Conservation (phyloP, 805 yeast genomes). For the Teunomyces lycoperdinae region DNA sequence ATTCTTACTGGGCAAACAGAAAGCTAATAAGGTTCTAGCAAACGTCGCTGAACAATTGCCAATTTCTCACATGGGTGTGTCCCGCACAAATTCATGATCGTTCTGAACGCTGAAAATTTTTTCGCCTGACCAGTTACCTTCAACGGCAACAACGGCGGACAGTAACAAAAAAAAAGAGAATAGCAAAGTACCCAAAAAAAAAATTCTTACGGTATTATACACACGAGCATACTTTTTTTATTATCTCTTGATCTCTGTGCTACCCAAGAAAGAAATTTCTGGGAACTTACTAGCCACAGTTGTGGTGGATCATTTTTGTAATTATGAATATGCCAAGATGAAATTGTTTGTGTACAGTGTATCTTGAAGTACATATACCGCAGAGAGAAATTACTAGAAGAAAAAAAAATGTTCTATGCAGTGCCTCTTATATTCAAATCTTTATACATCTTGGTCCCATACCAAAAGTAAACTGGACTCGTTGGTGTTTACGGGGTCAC, state of each 20-base stretch:
- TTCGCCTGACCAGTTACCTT: constrained; percentile 2
- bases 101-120: background rate
- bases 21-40: background rate
- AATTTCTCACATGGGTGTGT: background rate
- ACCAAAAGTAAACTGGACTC: constrained; percentile 3
- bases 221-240: background rate
- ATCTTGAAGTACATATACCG: background rate
- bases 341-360: background rate
- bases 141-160: background rate
- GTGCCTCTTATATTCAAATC: background rate
- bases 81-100: constrained; percentile 1
- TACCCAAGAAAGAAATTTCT: background rate
- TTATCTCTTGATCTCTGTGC: background rate
- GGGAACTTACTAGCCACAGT: background rate
- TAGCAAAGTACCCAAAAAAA: background rate
- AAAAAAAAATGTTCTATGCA: background rate
- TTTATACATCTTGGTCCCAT: background rate
- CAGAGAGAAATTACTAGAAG: background rate
- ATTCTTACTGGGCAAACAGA: background rate
- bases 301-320: background rate
- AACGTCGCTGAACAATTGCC: constrained; percentile 3
- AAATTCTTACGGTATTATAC: no score
- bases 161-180: background rate
- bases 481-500: background rate
- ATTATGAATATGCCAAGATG: background rate